Percentiles rank a stretch among this genome's conserved stretches.
These are phyloP conservation scores for Hanseniaspora singularis DNA, from an alignment of 805 yeast genomes.

Conservation along the genomic window DNA sequence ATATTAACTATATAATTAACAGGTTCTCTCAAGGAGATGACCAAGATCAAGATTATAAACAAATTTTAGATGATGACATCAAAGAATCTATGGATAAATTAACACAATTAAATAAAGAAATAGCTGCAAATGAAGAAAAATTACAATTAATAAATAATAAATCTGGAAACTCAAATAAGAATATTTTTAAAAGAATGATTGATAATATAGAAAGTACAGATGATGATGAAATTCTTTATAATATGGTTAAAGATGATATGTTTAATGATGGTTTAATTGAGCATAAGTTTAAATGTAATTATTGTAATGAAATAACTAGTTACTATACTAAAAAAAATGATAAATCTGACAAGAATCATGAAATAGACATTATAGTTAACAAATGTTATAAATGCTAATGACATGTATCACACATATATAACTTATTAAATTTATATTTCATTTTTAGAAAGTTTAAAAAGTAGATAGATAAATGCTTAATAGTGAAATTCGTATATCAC, in stretches of 20 bases:
- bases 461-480: too few species aligned
- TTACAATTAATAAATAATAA: not conserved
- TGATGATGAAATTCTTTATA: slow-evolving; percentile 9
- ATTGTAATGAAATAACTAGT: not conserved
- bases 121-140: slow-evolving; percentile 16
- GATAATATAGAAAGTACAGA: slow-evolving; percentile 11
- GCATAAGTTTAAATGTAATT: not conserved
- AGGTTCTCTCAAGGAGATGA: slow-evolving; percentile 48
- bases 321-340: not conserved
- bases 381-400: not conserved
- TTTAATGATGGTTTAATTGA: not conserved
- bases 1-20: slow-evolving; percentile 60
- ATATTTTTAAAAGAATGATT: not conserved
- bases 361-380: not conserved
- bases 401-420: not conserved
- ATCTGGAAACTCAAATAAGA: too few species aligned
- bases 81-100: slow-evolving; percentile 31
- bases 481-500: too few species aligned
- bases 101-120: slow-evolving; percentile 29
- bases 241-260: not conserved
- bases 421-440: too few species aligned
- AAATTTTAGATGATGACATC: slow-evolving; percentile 35
- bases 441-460: too few species aligned
- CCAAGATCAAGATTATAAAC: slow-evolving; percentile 35
- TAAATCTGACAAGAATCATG: not conserved